Evolutionary conservation across 345 rosid species (phyloP).

Genomic region (Rhizophora apiculata): DNA sequence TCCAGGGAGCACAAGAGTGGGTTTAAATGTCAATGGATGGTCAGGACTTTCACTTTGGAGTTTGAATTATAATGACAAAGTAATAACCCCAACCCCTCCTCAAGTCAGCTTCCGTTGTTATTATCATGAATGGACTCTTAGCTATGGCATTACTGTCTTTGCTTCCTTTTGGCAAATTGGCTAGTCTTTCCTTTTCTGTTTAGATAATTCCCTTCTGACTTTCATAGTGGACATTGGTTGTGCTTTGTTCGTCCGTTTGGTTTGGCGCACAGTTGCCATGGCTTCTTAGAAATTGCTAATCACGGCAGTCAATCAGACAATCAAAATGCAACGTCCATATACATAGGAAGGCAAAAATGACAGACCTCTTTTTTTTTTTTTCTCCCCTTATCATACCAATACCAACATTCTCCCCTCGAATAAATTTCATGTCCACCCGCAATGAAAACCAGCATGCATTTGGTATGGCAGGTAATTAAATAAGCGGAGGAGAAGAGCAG

Average conservation of each 20-base stretch:
- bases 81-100: not conserved
- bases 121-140: constrained; percentile 3
- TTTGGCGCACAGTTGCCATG: too few species aligned
- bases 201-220: too few species aligned
- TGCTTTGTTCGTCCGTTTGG: too few species aligned
- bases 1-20: constrained; percentile 3
- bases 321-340: too few species aligned
- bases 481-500: constrained; percentile 11
- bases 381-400: too few species aligned
- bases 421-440: not conserved
- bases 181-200: constrained; percentile 3
- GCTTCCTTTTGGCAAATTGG: constrained; percentile 10
- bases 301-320: too few species aligned
- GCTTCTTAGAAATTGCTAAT: too few species aligned
- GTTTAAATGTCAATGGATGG: constrained; percentile 47
- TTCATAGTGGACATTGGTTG: too few species aligned
- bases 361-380: too few species aligned
- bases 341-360: too few species aligned
- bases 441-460: not conserved
- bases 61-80: too few species aligned
- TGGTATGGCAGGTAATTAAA: constrained; percentile 6
- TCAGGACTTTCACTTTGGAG: constrained; percentile 12
- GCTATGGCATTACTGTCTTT: not conserved
- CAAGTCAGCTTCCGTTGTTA: constrained; percentile 14
- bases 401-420: not conserved